Evolutionary conservation across 73 alveolate genomes (phyloP), one percentile per base, ranked within the genome.

Genomic region (Effrenium voratum): DNA sequence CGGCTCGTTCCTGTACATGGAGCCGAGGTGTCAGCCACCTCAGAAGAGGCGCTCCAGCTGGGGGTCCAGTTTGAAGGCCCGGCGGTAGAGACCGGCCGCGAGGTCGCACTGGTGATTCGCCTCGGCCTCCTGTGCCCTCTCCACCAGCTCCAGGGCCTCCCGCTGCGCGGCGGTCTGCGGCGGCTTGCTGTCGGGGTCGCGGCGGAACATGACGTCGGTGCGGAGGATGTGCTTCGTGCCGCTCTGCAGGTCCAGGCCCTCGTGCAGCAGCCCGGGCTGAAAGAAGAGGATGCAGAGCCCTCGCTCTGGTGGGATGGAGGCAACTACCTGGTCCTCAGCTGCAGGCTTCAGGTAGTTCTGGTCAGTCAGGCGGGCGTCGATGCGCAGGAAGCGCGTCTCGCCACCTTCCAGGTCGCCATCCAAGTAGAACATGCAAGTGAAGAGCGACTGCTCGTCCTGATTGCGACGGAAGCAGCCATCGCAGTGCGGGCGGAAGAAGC

Each of bases 191-290:
- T 50, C 85, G 22, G 55, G 85, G 52, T 75, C 36, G 52, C 85
- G 93, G 93, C 80, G 93, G 70, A 91, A 91, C 98, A 91, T 91
- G 47, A 91, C 98, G 43, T 91, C 98, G 26, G 98, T 63, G 57
- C 98, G 40, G 76, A 59, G 82, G 60, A 91, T 91, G 60, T 60
- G 83, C 82, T 91, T 91, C 43, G 32, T 46, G n/a, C 98, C 98
- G 44, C 80, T 38, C 12, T 52, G 60, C 68, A 91, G 68, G 66
- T 52, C 82, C 40, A 41, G 93, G 43, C 98, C 98, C 38, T 91
- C 98, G 40, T 91, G 98, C 46, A 46, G 24, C 36, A 91, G 36
- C 19, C 85, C 92, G 2, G 79, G 79, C 93, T 91, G 93, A 59
- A 84, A 84, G 91, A 91, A 93, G 50, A 50, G 44, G 55, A 93